Evolutionary conservation across 169 alveolate species (phyloP), one percentile per base, ranked within the genome.

Genomic region (Eimeria zaria): DNA sequence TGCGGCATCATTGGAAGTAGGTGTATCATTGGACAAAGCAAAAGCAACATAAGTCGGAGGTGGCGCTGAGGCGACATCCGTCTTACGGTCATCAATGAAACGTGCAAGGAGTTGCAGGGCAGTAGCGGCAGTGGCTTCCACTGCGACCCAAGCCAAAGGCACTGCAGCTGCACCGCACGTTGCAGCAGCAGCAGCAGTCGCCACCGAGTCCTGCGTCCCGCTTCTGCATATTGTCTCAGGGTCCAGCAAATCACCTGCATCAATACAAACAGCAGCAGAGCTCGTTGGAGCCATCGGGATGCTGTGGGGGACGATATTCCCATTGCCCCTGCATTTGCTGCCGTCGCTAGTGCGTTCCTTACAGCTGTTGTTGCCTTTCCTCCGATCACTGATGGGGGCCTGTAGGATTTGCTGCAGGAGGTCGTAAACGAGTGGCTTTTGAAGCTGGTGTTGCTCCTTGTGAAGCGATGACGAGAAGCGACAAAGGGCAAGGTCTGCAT

Each of bases 351-450:
- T n/a, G 91, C 20, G 27, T 16, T 55, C 74, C n/a, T 27, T 33
- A 22, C 73, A 55, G 76, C 73, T 83, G 55, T 4, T 60, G 80
- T 48, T 62, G 51, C 93, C 36, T 22, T 11, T 18, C 58, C 60
- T 39, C 11, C 93, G 60, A 48, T 62, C 53, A 60, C 44, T 60
- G 51, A 55, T 30, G 76, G 91, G 71, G 16, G 44, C 36, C 18
- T 87, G 64, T 16, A 87, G 41, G 93, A 62, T 62, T 62, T 60
- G 93, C 81, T 87, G 60, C 64, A 87, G 81, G 67, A 87, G 64
- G n/a, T 62, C 46, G 53, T 48, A 39, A 3, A 83, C 93, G 53
- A 87, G 64, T 41, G 93, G 93, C 64, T 22, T 64, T 48, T 18
- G 93, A 48, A 36, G 93, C 83, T 39, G 81, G 36, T 55, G 80